These are phyloP conservation scores for Rhynchosporium agropyri DNA, from an alignment of 2,329 filamentous ascomycete genomes.

Conservation along the genomic window DNA sequence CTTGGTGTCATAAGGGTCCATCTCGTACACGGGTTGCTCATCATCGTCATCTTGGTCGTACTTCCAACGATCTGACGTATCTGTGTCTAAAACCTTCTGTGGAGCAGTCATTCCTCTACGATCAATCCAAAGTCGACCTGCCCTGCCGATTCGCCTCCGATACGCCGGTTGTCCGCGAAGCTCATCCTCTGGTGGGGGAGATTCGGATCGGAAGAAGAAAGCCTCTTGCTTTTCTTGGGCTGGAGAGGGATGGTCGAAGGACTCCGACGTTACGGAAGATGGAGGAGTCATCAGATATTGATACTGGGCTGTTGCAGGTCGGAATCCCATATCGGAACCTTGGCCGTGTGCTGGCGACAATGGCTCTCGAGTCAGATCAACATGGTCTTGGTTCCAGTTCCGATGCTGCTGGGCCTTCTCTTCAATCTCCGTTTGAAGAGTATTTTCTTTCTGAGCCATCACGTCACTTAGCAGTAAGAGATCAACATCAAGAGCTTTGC, in stretches of 20 bases:
- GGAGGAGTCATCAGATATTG: conserved; percentile 71
- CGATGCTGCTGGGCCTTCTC: conserved; percentile 85
- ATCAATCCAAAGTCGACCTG: conserved; percentile 87
- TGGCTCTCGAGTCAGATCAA: conserved; percentile 84
- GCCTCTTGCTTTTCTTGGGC: conserved; percentile 36
- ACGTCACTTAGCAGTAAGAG: conserved; percentile 76
- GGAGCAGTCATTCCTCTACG: conserved; percentile 67
- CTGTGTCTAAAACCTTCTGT: conserved; percentile 49
- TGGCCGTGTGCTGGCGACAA: conserved; percentile 76
- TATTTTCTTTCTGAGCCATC: conserved; percentile 77
- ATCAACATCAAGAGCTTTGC: conserved; percentile 75
- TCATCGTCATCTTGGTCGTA: conserved; percentile 86
- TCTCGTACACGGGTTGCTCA: conserved; percentile 71
- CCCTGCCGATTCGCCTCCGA: conserved; percentile 80
- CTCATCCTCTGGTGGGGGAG: conserved; percentile 40
- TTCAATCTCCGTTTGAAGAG: conserved; percentile 80
- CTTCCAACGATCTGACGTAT: conserved; percentile 72
- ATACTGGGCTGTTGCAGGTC: conserved; percentile 68
- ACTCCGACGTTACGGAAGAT: conserved; percentile 46
- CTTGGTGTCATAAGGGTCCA: conserved; percentile 69
- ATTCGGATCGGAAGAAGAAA: conserved; percentile 34
- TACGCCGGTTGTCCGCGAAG: conserved; percentile 60
- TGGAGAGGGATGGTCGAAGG: conserved; percentile 42
- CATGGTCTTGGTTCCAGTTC: conserved; percentile 87
- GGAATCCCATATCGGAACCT: conserved; percentile 64